Evolutionary conservation across 345 rosid species (phyloP), one percentile per base, ranked within the genome.

Genomic region (Isatis tinctoria): DNA sequence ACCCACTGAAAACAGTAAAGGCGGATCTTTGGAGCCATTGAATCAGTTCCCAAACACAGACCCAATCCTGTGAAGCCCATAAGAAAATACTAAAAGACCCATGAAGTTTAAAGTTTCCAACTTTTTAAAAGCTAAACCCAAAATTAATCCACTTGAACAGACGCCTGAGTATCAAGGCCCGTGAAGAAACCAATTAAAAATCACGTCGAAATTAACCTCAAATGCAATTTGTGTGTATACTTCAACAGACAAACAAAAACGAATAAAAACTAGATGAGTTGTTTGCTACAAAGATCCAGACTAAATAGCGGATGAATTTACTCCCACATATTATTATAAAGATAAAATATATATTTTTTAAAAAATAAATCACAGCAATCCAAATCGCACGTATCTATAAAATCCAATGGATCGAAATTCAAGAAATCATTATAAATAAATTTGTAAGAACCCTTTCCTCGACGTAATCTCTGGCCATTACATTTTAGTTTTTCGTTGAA

Each of bases 351-450:
- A n/a, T n/a, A n/a, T n/a, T 11, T 49, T 20, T 8, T 9, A 16
- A 12, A 22, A 0, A 4, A 3, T 0, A 27, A 22, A 66, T 47
- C 73, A 67, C 20, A 59, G 61, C 54, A 67, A 49, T 67, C 73
- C 73, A 74, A 74, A 49, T 60, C 17, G 67, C 54, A 67, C 61
- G 61, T 48, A 67, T 57, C 73, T 48, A 39, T 49, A 74, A 39
- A 35, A 74, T 67, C 73, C 54, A 49, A 40, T 59, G 73, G 78
- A 67, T 74, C 73, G 68, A 60, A 30, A 49, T 59, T 74, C 73
- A 60, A 74, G 73, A 74, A 47, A 74, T 59, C 35, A 48, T 39
- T 37, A 22, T 17, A 47, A 35, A 58, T 6, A 58, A 59, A 48
- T 49, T 67, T 4, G 32, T 14, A 67, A 39, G 54, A 67, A 74